These are phyloP conservation scores for Starmerella tilneyi DNA, from an alignment of 805 yeast genomes.

Conservation along the genomic window DNA sequence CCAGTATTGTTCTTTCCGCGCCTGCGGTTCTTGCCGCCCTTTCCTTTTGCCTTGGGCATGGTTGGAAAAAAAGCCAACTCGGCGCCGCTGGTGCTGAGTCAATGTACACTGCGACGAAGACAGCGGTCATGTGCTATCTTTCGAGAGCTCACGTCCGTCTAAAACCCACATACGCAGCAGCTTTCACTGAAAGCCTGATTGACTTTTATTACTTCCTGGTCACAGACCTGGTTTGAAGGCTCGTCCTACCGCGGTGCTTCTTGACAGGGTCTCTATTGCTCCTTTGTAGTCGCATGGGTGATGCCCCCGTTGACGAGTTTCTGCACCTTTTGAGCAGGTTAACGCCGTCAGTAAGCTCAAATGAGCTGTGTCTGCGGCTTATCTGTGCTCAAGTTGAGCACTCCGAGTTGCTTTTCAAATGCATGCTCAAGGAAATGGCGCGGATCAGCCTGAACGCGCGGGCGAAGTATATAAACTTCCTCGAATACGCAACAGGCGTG, in stretches of 20 bases:
- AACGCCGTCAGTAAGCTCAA: constrained; percentile 43
- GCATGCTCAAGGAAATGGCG: constrained; percentile 51
- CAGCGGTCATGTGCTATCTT: constrained; percentile 1
- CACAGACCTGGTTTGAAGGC: no score
- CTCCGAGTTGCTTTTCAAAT: constrained; percentile 58
- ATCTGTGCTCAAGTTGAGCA: constrained; percentile 38
- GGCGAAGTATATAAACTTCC: constrained; percentile 56
- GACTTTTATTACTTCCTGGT: no score
- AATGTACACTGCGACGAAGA: background rate
- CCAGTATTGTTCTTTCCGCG: constrained; percentile 95
- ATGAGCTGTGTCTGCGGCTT: constrained; percentile 26
- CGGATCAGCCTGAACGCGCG: constrained; percentile 42
- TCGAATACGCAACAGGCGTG: constrained; percentile 45
- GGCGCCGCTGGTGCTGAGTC: background rate
- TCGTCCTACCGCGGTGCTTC: no score
- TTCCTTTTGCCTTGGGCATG: constrained; percentile 73
- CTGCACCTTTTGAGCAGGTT: constrained; percentile 59
- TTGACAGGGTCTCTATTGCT: no score
- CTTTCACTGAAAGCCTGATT: no score
- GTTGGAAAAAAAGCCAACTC: background rate
- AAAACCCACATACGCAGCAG: no score
- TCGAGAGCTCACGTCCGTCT: no score
- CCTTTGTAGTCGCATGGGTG: constrained; percentile 3
- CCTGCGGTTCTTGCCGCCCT: constrained; percentile 70
- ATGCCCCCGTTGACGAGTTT: constrained; percentile 39